Evolutionary conservation across 805 yeast genomes (phyloP).

Genomic region (Ogataea henricii): DNA sequence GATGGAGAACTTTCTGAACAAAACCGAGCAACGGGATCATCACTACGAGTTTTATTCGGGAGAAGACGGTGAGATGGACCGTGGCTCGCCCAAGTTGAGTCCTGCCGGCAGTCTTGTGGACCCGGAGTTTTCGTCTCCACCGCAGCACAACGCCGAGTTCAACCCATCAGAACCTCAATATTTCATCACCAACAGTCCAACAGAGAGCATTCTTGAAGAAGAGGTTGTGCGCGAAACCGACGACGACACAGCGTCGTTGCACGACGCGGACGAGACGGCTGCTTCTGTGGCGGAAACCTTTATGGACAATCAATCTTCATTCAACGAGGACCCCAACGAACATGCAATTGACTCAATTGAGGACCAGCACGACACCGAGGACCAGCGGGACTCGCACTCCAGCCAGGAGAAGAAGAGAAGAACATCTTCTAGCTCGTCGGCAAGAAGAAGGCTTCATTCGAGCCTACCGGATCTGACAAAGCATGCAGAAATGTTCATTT

Average conservation of each 20-base stretch:
- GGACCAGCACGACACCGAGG: neutral
- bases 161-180: constrained; percentile 94
- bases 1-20: constrained; percentile 78
- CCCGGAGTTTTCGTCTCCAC: constrained; percentile 31
- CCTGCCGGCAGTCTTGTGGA: constrained; percentile 23
- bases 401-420: constrained; percentile 8
- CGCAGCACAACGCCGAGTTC: constrained; percentile 54
- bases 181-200: constrained; percentile 53
- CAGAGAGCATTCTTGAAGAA: constrained; percentile 33
- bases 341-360: constrained; percentile 6
- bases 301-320: no score
- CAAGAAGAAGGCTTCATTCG: constrained; percentile 19
- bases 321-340: constrained; percentile 6
- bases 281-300: neutral
- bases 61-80: constrained; percentile 47
- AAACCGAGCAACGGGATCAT: constrained; percentile 85
- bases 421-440: constrained; percentile 16
- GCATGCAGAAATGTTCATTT: constrained; percentile 86
- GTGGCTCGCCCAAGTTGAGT: constrained; percentile 25
- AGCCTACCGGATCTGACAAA: constrained; percentile 49
- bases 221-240: constrained; percentile 14
- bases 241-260: neutral
- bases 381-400: neutral
- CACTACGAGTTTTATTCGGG: constrained; percentile 91
- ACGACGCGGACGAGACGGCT: neutral